A percentile compares a stretch with the other conserved stretches of the same genome.
phyloP scores from a whole-genome alignment of 495 filamentous ascomycete genomes.

The Penicillium turbatum region DNA sequence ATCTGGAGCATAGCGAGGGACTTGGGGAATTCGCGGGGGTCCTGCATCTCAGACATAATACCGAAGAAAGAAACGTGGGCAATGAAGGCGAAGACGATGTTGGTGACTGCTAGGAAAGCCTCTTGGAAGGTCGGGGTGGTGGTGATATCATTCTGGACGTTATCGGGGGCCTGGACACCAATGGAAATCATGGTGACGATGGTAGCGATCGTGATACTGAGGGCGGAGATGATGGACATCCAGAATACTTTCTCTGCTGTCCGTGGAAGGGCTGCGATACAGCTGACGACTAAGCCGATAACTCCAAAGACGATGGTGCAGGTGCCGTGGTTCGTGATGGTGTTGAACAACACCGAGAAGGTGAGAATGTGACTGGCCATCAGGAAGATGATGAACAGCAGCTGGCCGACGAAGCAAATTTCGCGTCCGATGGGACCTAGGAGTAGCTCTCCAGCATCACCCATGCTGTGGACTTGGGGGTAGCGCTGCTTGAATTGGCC shows the following conservation, averaged over 20 bases:
- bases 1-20: conserved; percentile 57
- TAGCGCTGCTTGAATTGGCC: conserved; percentile 63
- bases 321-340: conserved; percentile 51
- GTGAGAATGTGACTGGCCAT: conserved; percentile 68
- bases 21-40: conserved; percentile 58
- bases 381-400: conserved; percentile 61
- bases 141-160: conserved; percentile 19
- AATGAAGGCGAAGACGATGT: conserved; percentile 70
- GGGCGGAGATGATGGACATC: conserved; percentile 45
- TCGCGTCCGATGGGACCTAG: conserved; percentile 55
- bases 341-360: conserved; percentile 62
- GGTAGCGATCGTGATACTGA: conserved; percentile 60
- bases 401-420: conserved; percentile 52
- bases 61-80: conserved; percentile 66
- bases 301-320: conserved; percentile 64
- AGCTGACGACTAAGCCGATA: conserved; percentile 53
- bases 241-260: conserved; percentile 44
- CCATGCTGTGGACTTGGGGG: conserved; percentile 59
- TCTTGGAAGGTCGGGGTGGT: conserved; percentile 16
- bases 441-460: conserved; percentile 59
- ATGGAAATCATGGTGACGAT: conserved; percentile 63
- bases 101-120: conserved; percentile 59
- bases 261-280: conserved; percentile 56
- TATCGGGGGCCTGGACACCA: conserved; percentile 38
- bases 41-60: conserved; percentile 72